Conservation (phyloP, 768 basidiomycete genomes). For the Leucocoprinus leucothites region DNA sequence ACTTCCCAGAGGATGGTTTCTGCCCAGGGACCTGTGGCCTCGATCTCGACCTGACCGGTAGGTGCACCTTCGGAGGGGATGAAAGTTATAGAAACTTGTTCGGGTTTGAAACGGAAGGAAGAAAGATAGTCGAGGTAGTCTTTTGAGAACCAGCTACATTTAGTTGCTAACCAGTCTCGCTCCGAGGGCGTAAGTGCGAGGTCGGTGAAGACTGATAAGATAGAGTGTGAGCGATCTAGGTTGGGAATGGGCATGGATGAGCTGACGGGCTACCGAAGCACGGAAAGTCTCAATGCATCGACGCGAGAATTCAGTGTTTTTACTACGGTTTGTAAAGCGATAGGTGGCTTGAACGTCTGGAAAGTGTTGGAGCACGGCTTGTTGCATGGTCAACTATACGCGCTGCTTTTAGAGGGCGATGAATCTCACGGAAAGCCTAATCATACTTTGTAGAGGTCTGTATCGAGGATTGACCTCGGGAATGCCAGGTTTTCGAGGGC, state of each 20-base stretch:
- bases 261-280: conserved; percentile 49
- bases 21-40: conserved; percentile 67
- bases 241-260: conserved; percentile 7
- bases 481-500: conserved; percentile 24
- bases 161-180: conserved; percentile 55
- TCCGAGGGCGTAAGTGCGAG: conserved; percentile 61
- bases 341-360: conserved; percentile 70
- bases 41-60: conserved; percentile 69
- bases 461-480: conserved; percentile 78
- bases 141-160: conserved; percentile 72
- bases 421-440: not conserved
- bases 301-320: conserved; percentile 60
- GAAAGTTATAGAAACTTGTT: conserved; percentile 68
- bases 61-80: conserved; percentile 49
- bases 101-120: conserved; percentile 67
- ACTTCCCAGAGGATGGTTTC: conserved; percentile 96
- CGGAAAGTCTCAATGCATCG: conserved; percentile 60
- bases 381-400: conserved; percentile 89
- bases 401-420: no score
- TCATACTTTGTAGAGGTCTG: conserved; percentile 88
- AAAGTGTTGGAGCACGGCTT: conserved; percentile 79
- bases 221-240: not conserved
- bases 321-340: conserved; percentile 77
- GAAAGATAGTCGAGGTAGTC: conserved; percentile 78
- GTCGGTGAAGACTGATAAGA: conserved; percentile 49